Evolutionary conservation across 768 basidiomycete species (phyloP), one percentile per base, ranked within the genome.

Genomic region (Amanita molliuscula): DNA sequence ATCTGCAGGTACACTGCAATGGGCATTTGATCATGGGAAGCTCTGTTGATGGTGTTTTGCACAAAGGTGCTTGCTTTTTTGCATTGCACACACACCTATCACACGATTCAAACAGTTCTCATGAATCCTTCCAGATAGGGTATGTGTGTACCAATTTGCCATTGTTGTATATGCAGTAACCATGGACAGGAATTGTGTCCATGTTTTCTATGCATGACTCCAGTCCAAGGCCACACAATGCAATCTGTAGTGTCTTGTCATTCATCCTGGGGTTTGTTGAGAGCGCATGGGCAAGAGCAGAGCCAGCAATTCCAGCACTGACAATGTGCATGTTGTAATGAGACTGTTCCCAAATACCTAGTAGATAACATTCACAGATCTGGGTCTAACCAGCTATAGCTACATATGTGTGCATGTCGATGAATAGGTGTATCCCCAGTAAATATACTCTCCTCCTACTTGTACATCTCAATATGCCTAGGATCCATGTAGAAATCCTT

Each of bases 281-380:
- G 36, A 99, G 84, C 0, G 85, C 84, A 61, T 90, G 82, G 4
- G 93, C 92, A 41, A 99, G 77, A 0, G 91, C 78, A 35, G 78
- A 82, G 50, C 95, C 95, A 15, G 90, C 91, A 47, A 96, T 73
- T 36, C 95, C 95, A 6, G 88, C 92, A 49, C 95, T 95, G 63
- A 98, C 82, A 61, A 98, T 84, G 65, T 94, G 63, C 36, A 88
- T 71, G 72, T 91, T 83, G 74, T 86, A 89, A 36, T 58, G 57
- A 35, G 26, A 31, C 13, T 6, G n/a, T 7, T 49, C 3, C 48
- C 16, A 25, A 10, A 36, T 15, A n/a, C n/a, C n/a, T n/a, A n/a
- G n/a, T n/a, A n/a, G n/a, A n/a, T n/a, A n/a, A n/a, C n/a, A n/a
- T n/a, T n/a, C n/a, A n/a, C n/a, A n/a, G n/a, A n/a, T n/a, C n/a